Conservation (phyloP, 1,284 basidiomycete genomes). For the Neonothopanus nambi region DNA sequence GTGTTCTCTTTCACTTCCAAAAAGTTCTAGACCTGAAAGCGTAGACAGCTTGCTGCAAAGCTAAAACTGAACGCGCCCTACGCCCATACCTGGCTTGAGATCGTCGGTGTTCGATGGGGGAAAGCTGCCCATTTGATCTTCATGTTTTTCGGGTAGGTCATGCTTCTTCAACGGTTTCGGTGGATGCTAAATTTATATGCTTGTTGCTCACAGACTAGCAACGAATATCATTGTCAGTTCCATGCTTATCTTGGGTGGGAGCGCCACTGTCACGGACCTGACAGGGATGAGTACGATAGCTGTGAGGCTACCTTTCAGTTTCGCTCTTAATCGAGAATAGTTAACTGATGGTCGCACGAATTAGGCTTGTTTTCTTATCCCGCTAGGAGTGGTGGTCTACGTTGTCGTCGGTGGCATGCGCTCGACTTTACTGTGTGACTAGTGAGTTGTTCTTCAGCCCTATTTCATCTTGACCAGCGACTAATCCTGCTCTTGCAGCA, state of each 20-base stretch:
- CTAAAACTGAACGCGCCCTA: slow-evolving; percentile 72
- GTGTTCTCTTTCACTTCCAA: slow-evolving; percentile 21
- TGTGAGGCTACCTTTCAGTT: slow-evolving; percentile 24
- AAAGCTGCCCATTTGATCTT: slow-evolving; percentile 72
- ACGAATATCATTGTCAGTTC: slow-evolving; percentile 79
- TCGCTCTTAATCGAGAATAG: neutral
- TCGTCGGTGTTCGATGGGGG: slow-evolving; percentile 73
- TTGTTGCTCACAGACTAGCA: slow-evolving; percentile 44
- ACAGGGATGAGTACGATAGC: slow-evolving; percentile 85
- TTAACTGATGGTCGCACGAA: slow-evolving; percentile 30
- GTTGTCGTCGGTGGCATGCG: slow-evolving; percentile 66
- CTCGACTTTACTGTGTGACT: slow-evolving; percentile 58
- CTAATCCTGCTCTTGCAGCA: slow-evolving; percentile 37
- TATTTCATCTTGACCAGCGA: slow-evolving; percentile 22
- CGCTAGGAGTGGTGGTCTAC: slow-evolving; percentile 59
- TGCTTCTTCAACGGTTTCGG: neutral
- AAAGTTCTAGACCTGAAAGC: neutral
- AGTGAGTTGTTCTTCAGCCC: slow-evolving; percentile 40
- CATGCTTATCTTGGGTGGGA: slow-evolving; percentile 65
- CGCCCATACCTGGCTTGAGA: slow-evolving; percentile 59
- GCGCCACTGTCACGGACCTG: slow-evolving; percentile 75
- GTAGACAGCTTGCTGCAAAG: slow-evolving; percentile 62
- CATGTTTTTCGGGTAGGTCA: slow-evolving; percentile 66
- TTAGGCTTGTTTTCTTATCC: slow-evolving; percentile 77
- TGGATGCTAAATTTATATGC: neutral